Evolutionary conservation across 768 basidiomycete species (phyloP), one percentile per base, ranked within the genome.

Genomic region (Harrya chromipes): DNA sequence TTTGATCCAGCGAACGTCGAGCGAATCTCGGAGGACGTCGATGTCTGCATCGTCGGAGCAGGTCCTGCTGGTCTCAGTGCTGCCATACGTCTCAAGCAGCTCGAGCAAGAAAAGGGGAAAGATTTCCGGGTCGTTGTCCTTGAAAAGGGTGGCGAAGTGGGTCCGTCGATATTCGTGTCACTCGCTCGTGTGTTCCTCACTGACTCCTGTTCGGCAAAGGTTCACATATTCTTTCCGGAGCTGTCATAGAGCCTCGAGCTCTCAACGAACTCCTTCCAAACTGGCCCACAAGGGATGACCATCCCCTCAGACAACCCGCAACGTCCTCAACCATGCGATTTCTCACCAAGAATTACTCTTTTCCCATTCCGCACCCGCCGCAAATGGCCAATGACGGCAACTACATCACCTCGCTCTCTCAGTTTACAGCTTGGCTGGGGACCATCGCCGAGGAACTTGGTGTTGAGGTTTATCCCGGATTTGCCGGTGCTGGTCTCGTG

Each of bases 331-430:
- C 74, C 11, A 98, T 99, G 95, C 82, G 89, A 37, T 91, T 83
- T 64, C 76, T 99, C 54, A 94, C 94, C 11, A 52, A 74, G 17
- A 81, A 74, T 14, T 63, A 65, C 46, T 79, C 87, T 11, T 70
- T 94, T 53, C 92, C 91, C 12, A 82, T 97, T 40, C 97, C 93
- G 0, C 94, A 97, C 64, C 95, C 97, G 4, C 94, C 95, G 0
- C 94, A 97, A 68, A 99, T 99, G 97, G 74, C 76, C 61, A 97
- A 97, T 75, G 80, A 86, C 24, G 87, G 94, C 41, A 99, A 97
- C 71, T 97, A 91, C 67, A 84, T 98, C 63, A 72, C 90, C 35
- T 95, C 93, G 2, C 82, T 98, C 26, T 94, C 91, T 1, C 83
- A 81, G 29, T 84, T 97, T 54, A 87, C 92, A 0, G 80, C 89